phyloP scores from a whole-genome alignment of 2,329 filamentous ascomycete species.

The Pestalotiopsis sp. region DNA sequence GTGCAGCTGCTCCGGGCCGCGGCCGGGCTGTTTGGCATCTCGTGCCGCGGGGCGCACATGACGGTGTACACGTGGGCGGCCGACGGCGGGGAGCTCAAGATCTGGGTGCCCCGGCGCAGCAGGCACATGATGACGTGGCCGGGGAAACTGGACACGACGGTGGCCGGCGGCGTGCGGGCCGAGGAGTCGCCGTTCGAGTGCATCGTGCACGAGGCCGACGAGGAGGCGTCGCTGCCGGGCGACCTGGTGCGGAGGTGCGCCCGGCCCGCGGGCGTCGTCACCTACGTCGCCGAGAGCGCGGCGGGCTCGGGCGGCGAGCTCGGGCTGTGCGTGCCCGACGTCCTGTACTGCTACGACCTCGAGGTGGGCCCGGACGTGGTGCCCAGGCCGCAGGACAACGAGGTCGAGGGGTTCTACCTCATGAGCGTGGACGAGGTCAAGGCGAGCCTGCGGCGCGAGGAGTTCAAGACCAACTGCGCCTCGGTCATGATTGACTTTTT shows the following conservation, averaged over 20 bases:
- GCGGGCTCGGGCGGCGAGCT: slow-evolving; percentile 66
- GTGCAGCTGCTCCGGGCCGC: slow-evolving; percentile 55
- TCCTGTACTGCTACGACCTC: slow-evolving; percentile 73
- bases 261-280: slow-evolving; percentile 60
- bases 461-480: slow-evolving; percentile 75
- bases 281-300: slow-evolving; percentile 68
- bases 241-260: slow-evolving; percentile 56
- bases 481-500: slow-evolving; percentile 73
- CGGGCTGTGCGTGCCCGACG: slow-evolving; percentile 64
- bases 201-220: slow-evolving; percentile 67
- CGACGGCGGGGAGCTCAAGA: slow-evolving; percentile 46
- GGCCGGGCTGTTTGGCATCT: slow-evolving; percentile 61
- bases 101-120: slow-evolving; percentile 71
- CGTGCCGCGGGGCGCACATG: slow-evolving; percentile 64
- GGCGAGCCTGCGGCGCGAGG: slow-evolving; percentile 56
- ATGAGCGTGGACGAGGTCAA: slow-evolving; percentile 56
- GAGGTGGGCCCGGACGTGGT: slow-evolving; percentile 55
- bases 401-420: slow-evolving; percentile 58
- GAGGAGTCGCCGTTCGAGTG: slow-evolving; percentile 66
- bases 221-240: slow-evolving; percentile 70
- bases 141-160: slow-evolving; percentile 73
- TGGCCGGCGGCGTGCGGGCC: slow-evolving; percentile 70
- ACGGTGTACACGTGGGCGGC: slow-evolving; percentile 53
- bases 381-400: slow-evolving; percentile 65
- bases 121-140: slow-evolving; percentile 69